phyloP scores from a whole-genome alignment of 2,329 filamentous ascomycete genomes.

The Pseudogymnoascus sp. region DNA sequence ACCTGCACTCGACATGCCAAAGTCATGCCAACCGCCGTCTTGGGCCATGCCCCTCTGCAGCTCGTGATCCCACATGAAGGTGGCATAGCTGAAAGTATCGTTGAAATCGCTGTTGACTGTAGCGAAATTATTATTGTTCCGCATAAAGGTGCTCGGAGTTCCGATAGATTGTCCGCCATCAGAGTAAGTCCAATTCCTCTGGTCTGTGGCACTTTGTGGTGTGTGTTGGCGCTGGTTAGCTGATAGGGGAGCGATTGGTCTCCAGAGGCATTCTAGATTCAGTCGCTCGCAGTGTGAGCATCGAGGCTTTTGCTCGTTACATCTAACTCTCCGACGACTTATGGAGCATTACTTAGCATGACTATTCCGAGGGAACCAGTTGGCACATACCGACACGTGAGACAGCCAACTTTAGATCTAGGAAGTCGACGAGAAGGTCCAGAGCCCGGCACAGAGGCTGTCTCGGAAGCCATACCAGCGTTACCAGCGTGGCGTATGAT shows the following conservation, averaged over 20 bases:
- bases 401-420: constrained; percentile 34
- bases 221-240: constrained; percentile 14
- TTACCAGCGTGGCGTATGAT: not conserved
- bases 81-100: constrained; percentile 40
- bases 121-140: constrained; percentile 26
- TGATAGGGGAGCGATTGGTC: constrained; percentile 16
- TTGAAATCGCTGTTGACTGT: constrained; percentile 11
- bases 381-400: constrained; percentile 37
- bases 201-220: not conserved
- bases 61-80: constrained; percentile 39
- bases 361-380: not conserved
- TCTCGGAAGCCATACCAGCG: not conserved
- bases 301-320: constrained; percentile 43
- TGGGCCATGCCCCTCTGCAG: constrained; percentile 27
- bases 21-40: constrained; percentile 11
- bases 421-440: constrained; percentile 9
- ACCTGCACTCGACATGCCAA: constrained; percentile 7
- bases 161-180: not conserved
- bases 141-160: not conserved
- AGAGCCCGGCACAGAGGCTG: not conserved
- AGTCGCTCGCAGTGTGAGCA: constrained; percentile 46
- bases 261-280: constrained; percentile 45
- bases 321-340: constrained; percentile 46
- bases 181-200: not conserved
- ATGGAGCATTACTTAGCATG: not conserved